Evolutionary conservation across 2,329 filamentous ascomycete species (phyloP).

Genomic region (Grosmannia penicillata): DNA sequence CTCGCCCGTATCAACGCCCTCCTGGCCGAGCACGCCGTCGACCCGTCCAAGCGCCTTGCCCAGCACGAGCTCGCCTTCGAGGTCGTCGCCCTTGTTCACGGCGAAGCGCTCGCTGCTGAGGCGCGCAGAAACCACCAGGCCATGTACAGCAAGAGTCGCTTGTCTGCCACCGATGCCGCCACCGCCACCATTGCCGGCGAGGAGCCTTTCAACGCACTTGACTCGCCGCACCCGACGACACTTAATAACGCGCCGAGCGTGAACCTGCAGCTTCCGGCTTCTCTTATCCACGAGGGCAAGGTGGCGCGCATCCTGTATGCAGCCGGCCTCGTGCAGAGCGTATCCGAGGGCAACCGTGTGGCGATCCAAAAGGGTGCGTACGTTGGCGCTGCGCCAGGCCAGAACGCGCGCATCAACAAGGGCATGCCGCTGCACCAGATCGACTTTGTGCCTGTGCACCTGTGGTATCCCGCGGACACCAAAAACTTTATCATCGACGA

Average conservation of each 20-base stretch:
- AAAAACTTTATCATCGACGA: slow-evolving; percentile 45
- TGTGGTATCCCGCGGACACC: slow-evolving; percentile 42
- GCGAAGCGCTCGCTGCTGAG: slow-evolving; percentile 44
- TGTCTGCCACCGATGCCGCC: slow-evolving; percentile 3
- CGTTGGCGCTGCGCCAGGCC: slow-evolving; percentile 35
- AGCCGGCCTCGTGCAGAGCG: slow-evolving; percentile 40
- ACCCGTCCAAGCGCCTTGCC: slow-evolving; percentile 59
- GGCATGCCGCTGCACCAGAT: slow-evolving; percentile 35
- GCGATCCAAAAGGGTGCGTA: slow-evolving; percentile 42
- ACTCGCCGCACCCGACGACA: slow-evolving; percentile 9
- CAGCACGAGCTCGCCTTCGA: slow-evolving; percentile 77
- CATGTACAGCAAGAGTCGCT: slow-evolving; percentile 31
- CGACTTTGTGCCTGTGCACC: slow-evolving; percentile 46
- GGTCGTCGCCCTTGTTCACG: slow-evolving; percentile 68
- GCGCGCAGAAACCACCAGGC: slow-evolving; percentile 41
- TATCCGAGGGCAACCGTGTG: slow-evolving; percentile 43
- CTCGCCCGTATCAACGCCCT: slow-evolving; percentile 48
- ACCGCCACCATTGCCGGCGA: slow-evolving; percentile 4
- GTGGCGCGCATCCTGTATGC: slow-evolving; percentile 46
- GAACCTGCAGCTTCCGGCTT: slow-evolving; percentile 44
- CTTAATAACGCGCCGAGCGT: slow-evolving; percentile 33
- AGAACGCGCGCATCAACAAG: slow-evolving; percentile 14
- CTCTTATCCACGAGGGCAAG: slow-evolving; percentile 36
- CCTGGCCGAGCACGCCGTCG: slow-evolving; percentile 51
- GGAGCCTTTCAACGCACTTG: background rate